Evolutionary conservation across 2,329 filamentous ascomycete genomes (phyloP), one percentile per base, ranked within the genome.

Genomic region (Colletotrichum sp.): DNA sequence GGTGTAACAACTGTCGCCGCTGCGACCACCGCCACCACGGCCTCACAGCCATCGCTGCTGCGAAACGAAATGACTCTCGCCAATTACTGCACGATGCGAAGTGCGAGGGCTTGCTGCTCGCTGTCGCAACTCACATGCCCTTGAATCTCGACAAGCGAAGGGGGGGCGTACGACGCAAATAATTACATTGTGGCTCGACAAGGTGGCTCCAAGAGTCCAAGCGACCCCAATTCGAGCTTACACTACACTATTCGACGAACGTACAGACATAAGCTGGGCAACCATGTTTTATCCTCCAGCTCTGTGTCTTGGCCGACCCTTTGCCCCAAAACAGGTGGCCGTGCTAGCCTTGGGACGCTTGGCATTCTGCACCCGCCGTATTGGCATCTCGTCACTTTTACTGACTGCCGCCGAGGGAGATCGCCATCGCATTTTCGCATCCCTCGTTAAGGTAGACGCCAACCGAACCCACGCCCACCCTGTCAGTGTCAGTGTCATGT

Each of bases 271-370:
- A 34, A 66, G 61, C 59, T 59, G 48, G 60, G 67, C 72, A 21
- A 59, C 36, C 39, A 24, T 71, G 59, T 63, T 55, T 59, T 30
- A 72, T 63, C 55, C 61, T 67, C 67, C 67, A 65, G 13, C 36
- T 36, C 15, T n/a, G 5, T 24, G 52, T 43, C 72, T 75, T 75
- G 68, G 72, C 61, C 68, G 13, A 43, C 18, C 21, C 30, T 71
- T 57, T 61, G 24, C 61, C 61, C 52, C 60, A 34, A 75, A 61
- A 52, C 36, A 39, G 67, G n/a, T 72, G 52, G 28, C 61, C 30
- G 72, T 71, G 59, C 48, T 71, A 18, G 26, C 36, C 72, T 74
- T 74, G 72, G 72, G 66, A 39, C n/a, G 28, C 26, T 69, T 74
- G 72, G 72, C 71, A 15, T 30, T 30, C 26, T 69, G 71, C 71